Base-by-base conservation (phyloP, 148 eudicot species). In the Chenopodium album region DNA sequence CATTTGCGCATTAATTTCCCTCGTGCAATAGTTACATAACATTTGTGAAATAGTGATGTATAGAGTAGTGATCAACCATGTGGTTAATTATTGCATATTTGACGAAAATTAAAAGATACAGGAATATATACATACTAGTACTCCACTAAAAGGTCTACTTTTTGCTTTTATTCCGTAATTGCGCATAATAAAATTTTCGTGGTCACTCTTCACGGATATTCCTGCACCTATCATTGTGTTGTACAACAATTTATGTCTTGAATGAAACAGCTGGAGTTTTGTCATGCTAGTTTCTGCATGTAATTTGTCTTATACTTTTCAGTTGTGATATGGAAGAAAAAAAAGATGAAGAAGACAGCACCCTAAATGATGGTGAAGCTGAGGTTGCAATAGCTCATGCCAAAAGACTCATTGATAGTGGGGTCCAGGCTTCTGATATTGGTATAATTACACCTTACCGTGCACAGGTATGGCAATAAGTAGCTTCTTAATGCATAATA, bases 281-380 rank as follows among this genome's bases (percentile, higher is more conserved):
- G 32, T 48, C 54, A 29, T 28, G n/a, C 63, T 34, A 34, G 37
- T 34, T 50, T 52, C 34, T 17, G 70, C 47, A 16, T 14, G 29
- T 76, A 64, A 22, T 56, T 48, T 72, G 26, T 73, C 65, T n/a
- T 72, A 37, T 70, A 50, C 44, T 65, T 63, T 82, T 76, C 87
- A 96, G 99, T 67, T 96, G 99, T 73, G 98, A 94, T 77, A 94
- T 96, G 99, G 99, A 96, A 81, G 99, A 96, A 85, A 96, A 96
- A 85, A 96, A 96, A 86, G 99, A 96, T 85, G 99, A 92, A 86
- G 99, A 96, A 87, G 99, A 96, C 44, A 94, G 98, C 89, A 96
- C 98, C n/a, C 76, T 92, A 70, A 96, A 96, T 78, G 99, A 92
- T 81, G 99, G 99, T 78, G 99, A 96, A 89, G 99, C 99, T 85